A percentile compares a stretch with the other conserved stretches of the same genome.
Conservation (phyloP, 495 filamentous ascomycete genomes). For the Podospora sp. region DNA sequence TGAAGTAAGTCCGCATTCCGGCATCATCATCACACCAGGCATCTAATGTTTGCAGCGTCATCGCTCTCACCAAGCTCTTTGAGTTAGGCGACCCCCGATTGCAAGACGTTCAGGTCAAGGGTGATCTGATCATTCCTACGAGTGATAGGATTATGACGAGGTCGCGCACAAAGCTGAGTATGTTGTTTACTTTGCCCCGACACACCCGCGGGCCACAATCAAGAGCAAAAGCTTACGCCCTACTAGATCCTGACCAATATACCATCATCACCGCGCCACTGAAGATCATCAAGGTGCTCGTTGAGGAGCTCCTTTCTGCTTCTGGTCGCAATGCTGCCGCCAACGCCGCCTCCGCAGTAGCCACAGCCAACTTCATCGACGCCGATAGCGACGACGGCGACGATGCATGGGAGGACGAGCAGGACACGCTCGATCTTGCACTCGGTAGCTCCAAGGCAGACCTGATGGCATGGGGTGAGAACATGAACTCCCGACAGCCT, state of each 20-base stretch:
- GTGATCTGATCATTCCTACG: conserved; percentile 81
- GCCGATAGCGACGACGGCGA: conserved; percentile 64
- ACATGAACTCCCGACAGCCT: conserved; percentile 60
- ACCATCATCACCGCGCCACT: conserved; percentile 84
- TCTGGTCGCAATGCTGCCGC: conserved; percentile 46
- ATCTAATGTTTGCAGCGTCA: conserved; percentile 64
- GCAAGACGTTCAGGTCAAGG: conserved; percentile 78
- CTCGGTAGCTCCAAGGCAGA: conserved; percentile 67
- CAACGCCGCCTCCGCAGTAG: conserved; percentile 56
- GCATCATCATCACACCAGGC: not conserved
- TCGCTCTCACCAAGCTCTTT: conserved; percentile 87
- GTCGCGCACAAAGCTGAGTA: conserved; percentile 77
- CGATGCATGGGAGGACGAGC: conserved; percentile 89
- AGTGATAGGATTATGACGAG: conserved; percentile 90
- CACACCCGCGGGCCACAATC: not conserved
- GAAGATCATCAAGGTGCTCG: conserved; percentile 94
- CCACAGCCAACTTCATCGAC: conserved; percentile 51
- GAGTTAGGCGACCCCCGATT: conserved; percentile 83
- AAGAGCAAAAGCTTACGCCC: conserved; percentile 14
- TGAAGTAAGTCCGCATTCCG: conserved; percentile 66
- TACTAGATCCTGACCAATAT: conserved; percentile 78
- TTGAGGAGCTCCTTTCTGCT: conserved; percentile 80
- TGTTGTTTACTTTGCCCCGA: conserved; percentile 24
- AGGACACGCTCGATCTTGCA: conserved; percentile 68
- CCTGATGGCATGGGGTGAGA: conserved; percentile 75